Evolutionary conservation across 1,139 yeast species (phyloP).

Genomic region (Blastobotrys serpentis): DNA sequence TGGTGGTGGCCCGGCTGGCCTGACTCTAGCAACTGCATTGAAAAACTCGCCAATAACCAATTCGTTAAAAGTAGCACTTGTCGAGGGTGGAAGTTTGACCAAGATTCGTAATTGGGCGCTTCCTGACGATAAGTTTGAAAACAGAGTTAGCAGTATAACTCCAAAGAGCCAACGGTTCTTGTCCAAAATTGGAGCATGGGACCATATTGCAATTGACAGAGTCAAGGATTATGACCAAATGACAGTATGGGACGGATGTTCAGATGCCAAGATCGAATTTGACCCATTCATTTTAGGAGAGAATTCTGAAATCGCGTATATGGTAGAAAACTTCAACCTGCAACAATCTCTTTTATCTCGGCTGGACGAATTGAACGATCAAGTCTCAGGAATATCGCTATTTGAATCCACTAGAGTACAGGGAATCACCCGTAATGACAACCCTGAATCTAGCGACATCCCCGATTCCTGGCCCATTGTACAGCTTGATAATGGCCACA

Average conservation of each 20-base stretch:
- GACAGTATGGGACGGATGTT: constrained; percentile 82
- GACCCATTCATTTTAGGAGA: constrained; percentile 48
- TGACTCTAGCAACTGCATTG: constrained; percentile 77
- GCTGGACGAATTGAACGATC: constrained; percentile 49
- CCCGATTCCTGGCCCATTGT: constrained; percentile 69
- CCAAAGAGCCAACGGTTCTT: constrained; percentile 73
- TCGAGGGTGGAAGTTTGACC: constrained; percentile 68
- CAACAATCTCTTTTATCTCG: constrained; percentile 66
- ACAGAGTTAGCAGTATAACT: constrained; percentile 82
- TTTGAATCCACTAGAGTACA: constrained; percentile 67
- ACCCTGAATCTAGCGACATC: neutral
- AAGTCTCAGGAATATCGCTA: constrained; percentile 32
- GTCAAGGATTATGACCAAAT: constrained; percentile 77
- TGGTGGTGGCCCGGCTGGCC: constrained; percentile 98
- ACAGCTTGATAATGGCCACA: constrained; percentile 62
- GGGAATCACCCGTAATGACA: constrained; percentile 22
- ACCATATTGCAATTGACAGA: constrained; percentile 63
- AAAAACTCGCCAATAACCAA: constrained; percentile 62
- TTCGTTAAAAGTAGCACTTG: constrained; percentile 60
- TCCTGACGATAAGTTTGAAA: constrained; percentile 59
- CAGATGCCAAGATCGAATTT: constrained; percentile 67
- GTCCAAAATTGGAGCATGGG: constrained; percentile 74
- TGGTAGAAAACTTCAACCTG: constrained; percentile 85
- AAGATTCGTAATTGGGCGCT: constrained; percentile 56
- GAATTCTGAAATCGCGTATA: constrained; percentile 57